Base-by-base conservation (phyloP, 2,329 filamentous ascomycete genomes). In the Epichloe typhina region DNA sequence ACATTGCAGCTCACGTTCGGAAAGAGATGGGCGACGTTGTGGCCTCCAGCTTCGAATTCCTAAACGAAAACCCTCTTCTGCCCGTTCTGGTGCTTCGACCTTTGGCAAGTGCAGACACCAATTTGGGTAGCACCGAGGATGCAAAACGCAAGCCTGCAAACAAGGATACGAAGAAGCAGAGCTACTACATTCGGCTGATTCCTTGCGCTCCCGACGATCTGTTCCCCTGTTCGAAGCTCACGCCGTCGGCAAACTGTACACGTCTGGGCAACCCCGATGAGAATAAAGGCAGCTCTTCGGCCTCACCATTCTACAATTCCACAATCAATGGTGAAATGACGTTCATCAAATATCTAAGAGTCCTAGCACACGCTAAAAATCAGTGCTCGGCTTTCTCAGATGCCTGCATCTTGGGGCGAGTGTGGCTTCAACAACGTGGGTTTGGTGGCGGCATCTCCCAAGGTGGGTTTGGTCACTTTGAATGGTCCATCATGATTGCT, bases 401-500 rank as follows among this genome's bases (percentile, higher is more conserved):
- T 64, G 86, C 89, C 8, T 95, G 88, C 64, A 74, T 94, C 7
- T 75, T 98, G 21, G 93, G 91, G 26, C 82, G 85, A 52, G 79
- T 87, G 50, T 98, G 93, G 93, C 75, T 98, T 40, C 83, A 83
- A 57, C 91, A 97, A 67, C 80, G 91, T 50, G 89, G 89, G 0
- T 86, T 96, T 57, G 77, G 76, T 15, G 79, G 86, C 43, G 71
- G 76, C 21, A 67, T 89, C n/a, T 74, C 79, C 2, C 71, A 75
- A 42, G 91, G 93, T 43, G 93, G 93, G 0, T 96, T 98, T 64
- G 93, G 93, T 3, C 82, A 88, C 57, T 95, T 95, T 56, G 93
- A 98, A 64, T 97, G 88, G 88, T 77, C 86, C 0, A 71, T 80
- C n/a, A 70, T 93, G 46, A 78, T 90, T 62, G 87, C 90, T 35